A percentile compares a stretch with the other conserved stretches of the same genome.
phyloP scores from a whole-genome alignment of 495 filamentous ascomycete species.

The Niebla homalea region DNA sequence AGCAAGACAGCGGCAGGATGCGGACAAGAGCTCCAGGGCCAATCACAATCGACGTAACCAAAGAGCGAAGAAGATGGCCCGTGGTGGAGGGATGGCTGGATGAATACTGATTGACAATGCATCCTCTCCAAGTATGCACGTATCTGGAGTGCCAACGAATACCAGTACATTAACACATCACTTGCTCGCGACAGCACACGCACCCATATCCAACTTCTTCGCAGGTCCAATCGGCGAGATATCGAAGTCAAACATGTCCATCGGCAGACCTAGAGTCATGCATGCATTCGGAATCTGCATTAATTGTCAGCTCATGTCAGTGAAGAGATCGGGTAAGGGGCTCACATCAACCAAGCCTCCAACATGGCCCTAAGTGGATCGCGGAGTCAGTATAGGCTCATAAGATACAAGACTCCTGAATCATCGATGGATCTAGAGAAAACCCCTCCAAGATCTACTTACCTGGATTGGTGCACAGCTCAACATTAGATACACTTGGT shows the following conservation, averaged over 20 bases:
- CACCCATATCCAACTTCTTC: constrained; percentile 58
- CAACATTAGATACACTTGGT: constrained; percentile 83
- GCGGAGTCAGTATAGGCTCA: no score
- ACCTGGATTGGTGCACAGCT: constrained; percentile 35
- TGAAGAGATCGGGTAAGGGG: neutral
- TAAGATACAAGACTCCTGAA: no score
- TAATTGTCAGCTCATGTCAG: neutral
- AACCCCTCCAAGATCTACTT: no score
- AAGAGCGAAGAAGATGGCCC: constrained; percentile 64
- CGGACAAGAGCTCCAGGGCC: constrained; percentile 60
- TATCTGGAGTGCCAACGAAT: no score
- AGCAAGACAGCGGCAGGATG: constrained; percentile 59
- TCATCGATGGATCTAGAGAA: no score
- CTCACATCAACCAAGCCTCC: constrained; percentile 88
- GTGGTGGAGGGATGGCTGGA: constrained; percentile 38
- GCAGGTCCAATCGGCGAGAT: constrained; percentile 56
- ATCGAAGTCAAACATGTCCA: constrained; percentile 96
- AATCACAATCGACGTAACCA: constrained; percentile 71
- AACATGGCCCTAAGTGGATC: constrained; percentile 71
- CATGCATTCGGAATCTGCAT: constrained; percentile 53
- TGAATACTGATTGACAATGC: constrained; percentile 13
- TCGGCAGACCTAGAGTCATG: constrained; percentile 77
- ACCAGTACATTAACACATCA: constrained; percentile 3
- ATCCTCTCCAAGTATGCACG: no score
- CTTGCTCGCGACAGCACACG: constrained; percentile 56